Evolutionary conservation across 2,329 filamentous ascomycete species (phyloP).

Genomic region (Aspergillus ochraceus): DNA sequence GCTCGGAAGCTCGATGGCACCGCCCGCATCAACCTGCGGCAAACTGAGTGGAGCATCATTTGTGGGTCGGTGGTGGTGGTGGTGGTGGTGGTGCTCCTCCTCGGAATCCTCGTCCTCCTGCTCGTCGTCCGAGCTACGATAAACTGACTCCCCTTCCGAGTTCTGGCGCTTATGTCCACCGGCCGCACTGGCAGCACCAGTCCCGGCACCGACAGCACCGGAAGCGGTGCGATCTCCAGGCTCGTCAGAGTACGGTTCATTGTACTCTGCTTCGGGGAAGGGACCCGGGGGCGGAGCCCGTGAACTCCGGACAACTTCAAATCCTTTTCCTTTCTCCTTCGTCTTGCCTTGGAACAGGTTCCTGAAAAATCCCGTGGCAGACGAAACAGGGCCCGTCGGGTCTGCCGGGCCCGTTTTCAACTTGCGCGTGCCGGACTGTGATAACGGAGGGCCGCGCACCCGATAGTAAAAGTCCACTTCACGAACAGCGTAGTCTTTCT

Average conservation of each 20-base stretch:
- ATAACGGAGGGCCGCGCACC: conserved; percentile 82
- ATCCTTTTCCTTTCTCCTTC: conserved; percentile 94
- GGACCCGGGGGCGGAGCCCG: conserved; percentile 78
- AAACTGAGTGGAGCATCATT: conserved; percentile 50
- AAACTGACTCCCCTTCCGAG: conserved; percentile 24
- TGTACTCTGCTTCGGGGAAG: conserved; percentile 55
- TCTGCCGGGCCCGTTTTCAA: conserved; percentile 93
- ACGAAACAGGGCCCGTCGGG: conserved; percentile 86
- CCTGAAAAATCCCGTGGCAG: conserved; percentile 86
- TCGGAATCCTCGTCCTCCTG: conserved; percentile 13
- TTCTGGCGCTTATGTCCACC: conserved; percentile 17
- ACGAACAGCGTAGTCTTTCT: conserved; percentile 85
- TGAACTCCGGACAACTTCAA: conserved; percentile 90
- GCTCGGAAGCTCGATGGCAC: conserved; percentile 63
- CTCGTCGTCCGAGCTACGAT: conserved; percentile 28
- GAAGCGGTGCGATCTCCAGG: conserved; percentile 37
- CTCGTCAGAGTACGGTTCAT: conserved; percentile 64
- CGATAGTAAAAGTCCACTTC: conserved; percentile 98
- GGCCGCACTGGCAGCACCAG: not conserved
- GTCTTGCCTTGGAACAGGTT: conserved; percentile 77
- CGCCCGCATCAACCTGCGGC: conserved; percentile 60
- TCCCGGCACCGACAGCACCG: conserved; percentile 13
- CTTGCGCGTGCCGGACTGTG: conserved; percentile 76
- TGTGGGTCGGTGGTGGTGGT: conserved; percentile 9
- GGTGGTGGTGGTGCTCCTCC: conserved; percentile 10